Evolutionary conservation across 2,329 filamentous ascomycete genomes (phyloP).

Genomic region (Colletotrichum sp.): DNA sequence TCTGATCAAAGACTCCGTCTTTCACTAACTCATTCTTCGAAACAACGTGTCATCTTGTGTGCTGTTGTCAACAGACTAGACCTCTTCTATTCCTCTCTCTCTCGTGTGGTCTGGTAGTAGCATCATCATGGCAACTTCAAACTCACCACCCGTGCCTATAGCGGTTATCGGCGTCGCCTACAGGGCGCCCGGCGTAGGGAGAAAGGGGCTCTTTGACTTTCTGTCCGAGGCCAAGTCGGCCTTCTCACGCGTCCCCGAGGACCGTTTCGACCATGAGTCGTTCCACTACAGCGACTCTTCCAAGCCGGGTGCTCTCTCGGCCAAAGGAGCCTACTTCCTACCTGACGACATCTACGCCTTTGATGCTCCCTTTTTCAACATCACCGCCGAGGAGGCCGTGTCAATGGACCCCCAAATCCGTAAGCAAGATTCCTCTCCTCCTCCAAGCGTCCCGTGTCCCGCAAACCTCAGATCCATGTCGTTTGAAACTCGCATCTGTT

Average conservation of each 20-base stretch:
- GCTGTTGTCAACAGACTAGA: neutral
- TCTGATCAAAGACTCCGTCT: neutral
- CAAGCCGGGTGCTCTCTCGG: neutral
- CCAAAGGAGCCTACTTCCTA: neutral
- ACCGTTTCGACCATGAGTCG: neutral
- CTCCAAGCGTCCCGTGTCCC: neutral
- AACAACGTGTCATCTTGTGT: neutral
- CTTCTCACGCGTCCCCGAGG: neutral
- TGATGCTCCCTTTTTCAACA: neutral
- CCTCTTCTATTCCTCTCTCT: neutral
- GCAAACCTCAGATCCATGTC: neutral
- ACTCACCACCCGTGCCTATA: neutral
- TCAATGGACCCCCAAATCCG: neutral
- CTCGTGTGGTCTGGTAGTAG: neutral
- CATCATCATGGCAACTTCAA: neutral
- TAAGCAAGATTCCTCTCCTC: rapidly evolving
- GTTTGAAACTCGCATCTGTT: neutral
- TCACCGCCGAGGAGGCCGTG: neutral
- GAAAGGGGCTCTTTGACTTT: neutral
- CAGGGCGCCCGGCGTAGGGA: neutral
- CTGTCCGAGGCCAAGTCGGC: neutral
- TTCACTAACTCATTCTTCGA: neutral
- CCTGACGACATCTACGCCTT: neutral
- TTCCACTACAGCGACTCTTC: neutral
- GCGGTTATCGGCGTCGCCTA: neutral